Evolutionary conservation across 768 basidiomycete genomes (phyloP).

Genomic region (Serendipita vermifera): DNA sequence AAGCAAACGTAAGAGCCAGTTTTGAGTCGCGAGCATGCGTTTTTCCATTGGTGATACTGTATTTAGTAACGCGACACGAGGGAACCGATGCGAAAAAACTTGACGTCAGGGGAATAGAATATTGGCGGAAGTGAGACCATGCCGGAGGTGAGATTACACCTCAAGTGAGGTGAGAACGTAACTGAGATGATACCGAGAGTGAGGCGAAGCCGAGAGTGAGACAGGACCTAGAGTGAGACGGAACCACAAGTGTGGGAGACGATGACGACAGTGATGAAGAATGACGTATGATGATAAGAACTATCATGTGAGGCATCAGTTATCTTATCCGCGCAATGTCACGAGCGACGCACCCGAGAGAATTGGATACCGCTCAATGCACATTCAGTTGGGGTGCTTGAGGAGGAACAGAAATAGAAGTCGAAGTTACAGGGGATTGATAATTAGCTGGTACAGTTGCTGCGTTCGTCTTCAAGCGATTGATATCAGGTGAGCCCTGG

Average conservation of each 20-base stretch:
- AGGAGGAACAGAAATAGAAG: too few species aligned
- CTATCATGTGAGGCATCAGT: neutral
- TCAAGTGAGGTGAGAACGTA: neutral
- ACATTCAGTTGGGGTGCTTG: neutral
- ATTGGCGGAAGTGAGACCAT: neutral
- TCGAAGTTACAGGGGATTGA: neutral
- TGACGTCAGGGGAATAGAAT: too few species aligned
- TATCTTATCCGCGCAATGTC: neutral
- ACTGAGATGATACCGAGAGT: neutral
- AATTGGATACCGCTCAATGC: neutral
- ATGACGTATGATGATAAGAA: neutral
- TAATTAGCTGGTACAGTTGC: neutral
- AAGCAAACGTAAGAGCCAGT: too few species aligned
- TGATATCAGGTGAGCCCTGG: too few species aligned
- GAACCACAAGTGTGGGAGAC: neutral
- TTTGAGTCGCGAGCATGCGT: too few species aligned
- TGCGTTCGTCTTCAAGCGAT: too few species aligned
- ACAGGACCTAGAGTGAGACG: neutral
- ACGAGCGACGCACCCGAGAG: too few species aligned
- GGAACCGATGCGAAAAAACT: too few species aligned
- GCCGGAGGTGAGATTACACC: neutral
- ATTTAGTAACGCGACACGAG: too few species aligned
- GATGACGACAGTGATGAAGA: neutral
- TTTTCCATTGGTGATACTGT: too few species aligned
- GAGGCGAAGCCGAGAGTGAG: conserved; percentile 6